Evolutionary conservation across 192 early-diverging fungal genomes (phyloP).

Genomic region (Rhizoclosmatium globosum): DNA sequence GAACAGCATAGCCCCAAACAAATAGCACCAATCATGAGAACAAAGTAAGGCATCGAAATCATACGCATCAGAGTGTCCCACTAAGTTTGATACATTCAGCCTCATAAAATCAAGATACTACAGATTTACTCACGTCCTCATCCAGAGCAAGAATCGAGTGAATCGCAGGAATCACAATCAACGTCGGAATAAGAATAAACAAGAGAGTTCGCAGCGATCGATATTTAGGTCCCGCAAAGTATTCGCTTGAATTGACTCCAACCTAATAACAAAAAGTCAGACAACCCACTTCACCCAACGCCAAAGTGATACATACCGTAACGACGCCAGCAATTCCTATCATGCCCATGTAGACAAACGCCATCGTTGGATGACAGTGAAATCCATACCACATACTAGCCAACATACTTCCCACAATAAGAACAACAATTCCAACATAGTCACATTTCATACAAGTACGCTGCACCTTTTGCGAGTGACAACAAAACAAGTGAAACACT

Average conservation of each 20-base stretch:
- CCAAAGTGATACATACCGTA: constrained; percentile 54
- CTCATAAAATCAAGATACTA: background rate
- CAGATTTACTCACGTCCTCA: constrained; percentile 5
- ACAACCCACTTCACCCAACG: background rate
- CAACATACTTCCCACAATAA: constrained; percentile 69
- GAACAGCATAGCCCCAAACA: constrained; percentile 85
- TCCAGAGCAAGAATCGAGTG: constrained; percentile 58
- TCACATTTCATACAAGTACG: constrained; percentile 86
- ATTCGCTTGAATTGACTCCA: constrained; percentile 57
- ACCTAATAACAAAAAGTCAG: constrained; percentile 41
- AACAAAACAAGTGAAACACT: constrained; percentile 82
- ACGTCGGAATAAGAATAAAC: constrained; percentile 82
- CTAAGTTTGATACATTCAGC: background rate
- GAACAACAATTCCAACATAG: constrained; percentile 87
- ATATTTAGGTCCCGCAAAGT: constrained; percentile 76
- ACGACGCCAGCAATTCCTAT: constrained; percentile 69
- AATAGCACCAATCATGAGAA: constrained; percentile 79
- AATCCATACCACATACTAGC: constrained; percentile 56
- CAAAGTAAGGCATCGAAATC: constrained; percentile 69
- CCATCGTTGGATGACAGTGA: constrained; percentile 64
- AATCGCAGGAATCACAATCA: constrained; percentile 74
- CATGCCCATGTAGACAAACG: constrained; percentile 62
- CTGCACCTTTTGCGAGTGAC: constrained; percentile 77
- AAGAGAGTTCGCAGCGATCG: constrained; percentile 78
- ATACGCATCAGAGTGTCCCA: constrained; percentile 48